These are phyloP conservation scores for Terfezia boudieri DNA, from an alignment of 495 filamentous ascomycete genomes.

Conservation along the genomic window DNA sequence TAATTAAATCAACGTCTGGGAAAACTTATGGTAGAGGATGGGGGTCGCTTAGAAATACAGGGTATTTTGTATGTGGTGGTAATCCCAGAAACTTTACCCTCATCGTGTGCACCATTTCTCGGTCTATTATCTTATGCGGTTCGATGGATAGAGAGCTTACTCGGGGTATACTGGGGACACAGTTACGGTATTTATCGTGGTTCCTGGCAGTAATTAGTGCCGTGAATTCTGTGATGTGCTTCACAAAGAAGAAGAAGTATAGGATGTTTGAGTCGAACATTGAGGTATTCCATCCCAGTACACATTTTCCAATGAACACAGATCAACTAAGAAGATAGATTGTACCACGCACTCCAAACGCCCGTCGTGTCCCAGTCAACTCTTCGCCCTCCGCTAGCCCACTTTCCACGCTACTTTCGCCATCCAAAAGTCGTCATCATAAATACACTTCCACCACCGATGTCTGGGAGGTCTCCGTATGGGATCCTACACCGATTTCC, in stretches of 20 bases:
- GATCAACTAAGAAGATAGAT: slow-evolving; percentile 3
- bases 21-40: slow-evolving; percentile 17
- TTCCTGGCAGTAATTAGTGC: slow-evolving; percentile 29
- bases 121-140: too few relatives aligned
- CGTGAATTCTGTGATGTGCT: slow-evolving; percentile 61
- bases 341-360: slow-evolving; percentile 57
- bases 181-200: slow-evolving; percentile 1
- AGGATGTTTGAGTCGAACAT: slow-evolving; percentile 52
- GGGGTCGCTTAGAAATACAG: slow-evolving; percentile 26
- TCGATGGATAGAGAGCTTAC: too few relatives aligned
- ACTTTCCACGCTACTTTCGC: slow-evolving; percentile 53
- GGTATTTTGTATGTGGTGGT: slow-evolving; percentile 47
- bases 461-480: slow-evolving; percentile 86
- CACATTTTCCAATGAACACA: not conserved
- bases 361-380: slow-evolving; percentile 71
- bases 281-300: slow-evolving; percentile 6
- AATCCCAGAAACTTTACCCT: too few relatives aligned
- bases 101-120: too few relatives aligned
- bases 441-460: slow-evolving; percentile 45
- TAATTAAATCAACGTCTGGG: slow-evolving; percentile 28
- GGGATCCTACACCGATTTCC: slow-evolving; percentile 75
- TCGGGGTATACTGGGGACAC: too few relatives aligned
- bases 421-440: slow-evolving; percentile 32
- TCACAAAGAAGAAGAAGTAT: slow-evolving; percentile 63
- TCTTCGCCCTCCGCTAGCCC: slow-evolving; percentile 49